Conservation (phyloP, 495 filamentous ascomycete species). For the Trichocladium antarcticum region DNA sequence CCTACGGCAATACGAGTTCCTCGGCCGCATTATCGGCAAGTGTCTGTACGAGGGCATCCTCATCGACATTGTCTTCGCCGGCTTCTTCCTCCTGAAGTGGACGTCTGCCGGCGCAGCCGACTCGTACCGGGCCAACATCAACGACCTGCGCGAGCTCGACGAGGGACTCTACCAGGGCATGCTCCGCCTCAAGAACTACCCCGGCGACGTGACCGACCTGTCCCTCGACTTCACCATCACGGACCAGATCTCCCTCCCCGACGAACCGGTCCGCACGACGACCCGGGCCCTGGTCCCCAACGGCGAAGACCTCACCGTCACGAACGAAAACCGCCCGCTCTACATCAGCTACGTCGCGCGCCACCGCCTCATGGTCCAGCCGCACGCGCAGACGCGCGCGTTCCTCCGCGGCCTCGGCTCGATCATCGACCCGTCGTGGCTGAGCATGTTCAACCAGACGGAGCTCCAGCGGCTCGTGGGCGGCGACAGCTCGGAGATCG, state of each 20-base stretch:
- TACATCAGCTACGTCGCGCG: conserved; percentile 88
- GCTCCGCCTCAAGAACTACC: conserved; percentile 77
- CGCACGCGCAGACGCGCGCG: conserved; percentile 64
- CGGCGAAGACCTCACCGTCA: conserved; percentile 70
- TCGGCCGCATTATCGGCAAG: conserved; percentile 87
- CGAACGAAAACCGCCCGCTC: conserved; percentile 80
- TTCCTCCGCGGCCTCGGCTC: conserved; percentile 76
- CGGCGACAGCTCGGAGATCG: conserved; percentile 72
- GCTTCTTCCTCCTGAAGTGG: conserved; percentile 96
- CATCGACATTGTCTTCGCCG: conserved; percentile 85
- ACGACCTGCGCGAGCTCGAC: conserved; percentile 88
- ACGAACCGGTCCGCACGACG: conserved; percentile 41
- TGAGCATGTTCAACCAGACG: conserved; percentile 95
- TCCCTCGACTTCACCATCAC: conserved; percentile 82
- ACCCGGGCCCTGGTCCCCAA: conserved; percentile 64
- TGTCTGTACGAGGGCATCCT: conserved; percentile 97
- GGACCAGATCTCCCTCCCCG: conserved; percentile 55
- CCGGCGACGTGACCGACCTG: conserved; percentile 71
- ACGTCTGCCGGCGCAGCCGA: conserved; percentile 54
- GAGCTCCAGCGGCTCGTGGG: conserved; percentile 89
- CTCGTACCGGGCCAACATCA: conserved; percentile 75
- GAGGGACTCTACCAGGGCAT: conserved; percentile 89
- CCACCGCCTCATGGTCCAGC: conserved; percentile 72
- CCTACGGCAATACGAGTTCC: conserved; percentile 74
- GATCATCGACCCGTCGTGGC: conserved; percentile 86